Percentiles rank a stretch among this genome's conserved stretches.
Conservation (phyloP, 2,329 filamentous ascomycete genomes). For the Teratosphaeria viscida region DNA sequence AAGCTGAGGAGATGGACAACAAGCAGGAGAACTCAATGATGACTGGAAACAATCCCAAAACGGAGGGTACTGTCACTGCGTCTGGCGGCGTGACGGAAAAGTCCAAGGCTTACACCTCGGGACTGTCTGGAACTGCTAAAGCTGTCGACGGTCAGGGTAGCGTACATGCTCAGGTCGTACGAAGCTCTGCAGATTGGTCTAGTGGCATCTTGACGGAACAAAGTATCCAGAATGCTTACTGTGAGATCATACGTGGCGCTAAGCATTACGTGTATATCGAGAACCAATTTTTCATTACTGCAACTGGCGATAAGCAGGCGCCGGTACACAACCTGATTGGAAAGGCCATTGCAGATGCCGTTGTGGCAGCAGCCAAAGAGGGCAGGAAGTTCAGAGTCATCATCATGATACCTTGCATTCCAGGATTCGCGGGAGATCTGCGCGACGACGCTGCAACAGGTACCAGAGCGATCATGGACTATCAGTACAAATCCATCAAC, state of each 20-base stretch:
- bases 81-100: constrained; percentile 24
- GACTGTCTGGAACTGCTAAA: constrained; percentile 11
- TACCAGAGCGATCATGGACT: constrained; percentile 94
- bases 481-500: constrained; percentile 93
- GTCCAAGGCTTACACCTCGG: constrained; percentile 17
- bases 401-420: constrained; percentile 79
- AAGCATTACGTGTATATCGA: constrained; percentile 96
- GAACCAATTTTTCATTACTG: constrained; percentile 94
- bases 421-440: constrained; percentile 88
- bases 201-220: constrained; percentile 78
- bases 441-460: constrained; percentile 72
- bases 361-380: constrained; percentile 70
- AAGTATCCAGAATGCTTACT: constrained; percentile 80
- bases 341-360: constrained; percentile 79
- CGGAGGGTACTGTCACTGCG: constrained; percentile 22
- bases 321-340: constrained; percentile 86
- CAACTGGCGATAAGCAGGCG: constrained; percentile 76
- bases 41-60: constrained; percentile 24
- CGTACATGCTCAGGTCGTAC: constrained; percentile 72
- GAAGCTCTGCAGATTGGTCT: constrained; percentile 87
- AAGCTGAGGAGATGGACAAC: background rate
- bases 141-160: constrained; percentile 49
- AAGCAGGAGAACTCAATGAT: constrained; percentile 22
- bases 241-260: constrained; percentile 73
- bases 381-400: constrained; percentile 84